phyloP scores from a whole-genome alignment of 768 basidiomycete genomes.

The Strobilomyces dryophilus region DNA sequence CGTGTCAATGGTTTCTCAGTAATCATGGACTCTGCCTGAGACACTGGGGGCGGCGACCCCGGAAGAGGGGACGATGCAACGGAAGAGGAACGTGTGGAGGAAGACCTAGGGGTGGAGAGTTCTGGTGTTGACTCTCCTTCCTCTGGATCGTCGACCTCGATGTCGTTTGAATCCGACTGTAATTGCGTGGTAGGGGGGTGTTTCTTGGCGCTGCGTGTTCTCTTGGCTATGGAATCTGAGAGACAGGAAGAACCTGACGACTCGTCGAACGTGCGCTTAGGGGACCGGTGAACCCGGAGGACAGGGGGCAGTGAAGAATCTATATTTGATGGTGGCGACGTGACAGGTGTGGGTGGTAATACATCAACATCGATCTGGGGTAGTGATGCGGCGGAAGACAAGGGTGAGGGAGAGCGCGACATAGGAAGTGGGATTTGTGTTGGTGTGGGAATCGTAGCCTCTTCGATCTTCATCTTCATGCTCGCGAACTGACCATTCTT shows the following conservation, averaged over 20 bases:
- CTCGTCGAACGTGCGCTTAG: slow-evolving; percentile 60
- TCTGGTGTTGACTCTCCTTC: slow-evolving; percentile 36
- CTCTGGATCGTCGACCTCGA: slow-evolving; percentile 27
- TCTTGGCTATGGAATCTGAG: slow-evolving; percentile 34
- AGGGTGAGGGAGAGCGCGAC: slow-evolving; percentile 37
- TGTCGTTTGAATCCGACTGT: slow-evolving; percentile 15
- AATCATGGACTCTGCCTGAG: slow-evolving; percentile 9
- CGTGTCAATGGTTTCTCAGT: slow-evolving; percentile 49
- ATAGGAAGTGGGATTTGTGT: slow-evolving; percentile 35
- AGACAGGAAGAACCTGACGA: slow-evolving; percentile 42
- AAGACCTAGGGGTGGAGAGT: slow-evolving; percentile 37
- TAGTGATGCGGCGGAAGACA: slow-evolving; percentile 24
- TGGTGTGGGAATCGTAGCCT: slow-evolving; percentile 21
- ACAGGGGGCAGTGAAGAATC: slow-evolving; percentile 11
- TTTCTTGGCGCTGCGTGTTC: slow-evolving; percentile 31
- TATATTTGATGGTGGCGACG: slow-evolving; percentile 9
- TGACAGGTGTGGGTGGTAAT: slow-evolving; percentile 25
- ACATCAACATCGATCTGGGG: slow-evolving; percentile 27
- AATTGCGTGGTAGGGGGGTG: slow-evolving; percentile 13
- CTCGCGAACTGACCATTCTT: slow-evolving; percentile 24
- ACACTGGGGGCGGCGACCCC: slow-evolving; percentile 31
- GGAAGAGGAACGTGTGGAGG: slow-evolving; percentile 32
- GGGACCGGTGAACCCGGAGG: slow-evolving; percentile 42
- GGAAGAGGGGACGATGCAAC: slow-evolving; percentile 34
- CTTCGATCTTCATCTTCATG: slow-evolving; percentile 21